phyloP scores from a whole-genome alignment of 768 basidiomycete genomes.

The Leccinum longicurvipes region DNA sequence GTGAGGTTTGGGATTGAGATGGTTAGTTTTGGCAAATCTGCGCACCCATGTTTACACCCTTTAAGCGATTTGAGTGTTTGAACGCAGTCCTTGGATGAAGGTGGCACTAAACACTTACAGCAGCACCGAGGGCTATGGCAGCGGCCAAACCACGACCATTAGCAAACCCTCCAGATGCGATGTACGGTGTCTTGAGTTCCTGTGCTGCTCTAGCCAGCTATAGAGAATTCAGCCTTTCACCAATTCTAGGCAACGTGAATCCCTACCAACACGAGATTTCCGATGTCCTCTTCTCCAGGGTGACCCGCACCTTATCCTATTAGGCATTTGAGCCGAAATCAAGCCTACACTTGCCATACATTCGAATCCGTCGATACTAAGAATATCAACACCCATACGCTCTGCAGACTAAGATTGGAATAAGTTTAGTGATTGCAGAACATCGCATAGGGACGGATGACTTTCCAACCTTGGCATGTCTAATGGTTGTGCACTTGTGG shows the following conservation, averaged over 20 bases:
- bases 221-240: not conserved
- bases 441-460: conserved; percentile 25
- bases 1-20: not conserved
- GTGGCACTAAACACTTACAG: conserved; percentile 58
- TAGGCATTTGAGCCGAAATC: conserved; percentile 1
- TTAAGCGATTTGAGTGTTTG: not conserved
- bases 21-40: not conserved
- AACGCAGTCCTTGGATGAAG: not conserved
- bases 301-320: conserved; percentile 76
- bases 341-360: conserved; percentile 43
- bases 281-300: conserved; percentile 93
- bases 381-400: conserved; percentile 75
- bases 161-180: conserved; percentile 90
- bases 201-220: conserved; percentile 85
- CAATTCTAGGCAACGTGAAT: not conserved
- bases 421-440: not conserved
- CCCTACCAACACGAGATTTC: conserved; percentile 74
- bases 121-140: conserved; percentile 77
- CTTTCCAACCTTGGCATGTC: conserved; percentile 70
- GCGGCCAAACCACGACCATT: conserved; percentile 83
- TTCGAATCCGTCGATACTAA: conserved; percentile 92
- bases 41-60: conserved; percentile 83
- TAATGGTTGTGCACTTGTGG: conserved; percentile 87
- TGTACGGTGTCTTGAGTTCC: conserved; percentile 79
- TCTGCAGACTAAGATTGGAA: conserved; percentile 49